Evolutionary conservation across 768 basidiomycete genomes (phyloP).

Genomic region (Boletus speciosus): DNA sequence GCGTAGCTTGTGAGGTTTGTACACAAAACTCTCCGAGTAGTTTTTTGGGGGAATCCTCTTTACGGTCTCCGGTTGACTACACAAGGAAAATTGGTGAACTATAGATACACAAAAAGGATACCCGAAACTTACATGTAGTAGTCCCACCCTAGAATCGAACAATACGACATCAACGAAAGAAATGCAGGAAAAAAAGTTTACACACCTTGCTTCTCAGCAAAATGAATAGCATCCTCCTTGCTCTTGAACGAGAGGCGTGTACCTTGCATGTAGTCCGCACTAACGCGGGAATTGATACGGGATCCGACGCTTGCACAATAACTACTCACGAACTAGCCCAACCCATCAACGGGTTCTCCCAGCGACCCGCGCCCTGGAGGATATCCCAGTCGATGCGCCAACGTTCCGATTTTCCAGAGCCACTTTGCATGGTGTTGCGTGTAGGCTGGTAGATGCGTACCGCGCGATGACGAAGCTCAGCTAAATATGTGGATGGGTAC

Average conservation of each 20-base stretch:
- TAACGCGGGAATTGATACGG: conserved; percentile 25
- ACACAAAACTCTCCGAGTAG: conserved; percentile 89
- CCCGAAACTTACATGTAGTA: conserved; percentile 74
- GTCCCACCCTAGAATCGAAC: conserved; percentile 70
- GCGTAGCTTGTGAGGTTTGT: conserved; percentile 74
- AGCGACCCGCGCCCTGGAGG: conserved; percentile 83
- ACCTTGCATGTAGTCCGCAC: conserved; percentile 96
- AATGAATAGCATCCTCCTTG: conserved; percentile 89
- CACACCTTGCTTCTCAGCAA: conserved; percentile 94
- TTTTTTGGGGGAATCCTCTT: conserved; percentile 81
- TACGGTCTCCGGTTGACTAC: conserved; percentile 54
- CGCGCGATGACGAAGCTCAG: conserved; percentile 77
- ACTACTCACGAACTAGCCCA: conserved; percentile 88
- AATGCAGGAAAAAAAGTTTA: not conserved
- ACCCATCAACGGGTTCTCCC: conserved; percentile 99
- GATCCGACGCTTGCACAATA: not conserved
- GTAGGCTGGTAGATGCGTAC: conserved; percentile 94
- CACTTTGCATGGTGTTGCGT: conserved; percentile 94
- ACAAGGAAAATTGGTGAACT: conserved; percentile 4
- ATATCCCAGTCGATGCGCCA: conserved; percentile 97
- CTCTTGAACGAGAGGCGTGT: conserved; percentile 78
- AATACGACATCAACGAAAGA: not conserved
- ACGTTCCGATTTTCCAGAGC: conserved; percentile 74
- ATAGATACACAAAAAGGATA: not conserved
- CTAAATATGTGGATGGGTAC: conserved; percentile 37